These are phyloP conservation scores for Leishmania major DNA, from an alignment of 208 protist genomes.

Conservation along the genomic window DNA sequence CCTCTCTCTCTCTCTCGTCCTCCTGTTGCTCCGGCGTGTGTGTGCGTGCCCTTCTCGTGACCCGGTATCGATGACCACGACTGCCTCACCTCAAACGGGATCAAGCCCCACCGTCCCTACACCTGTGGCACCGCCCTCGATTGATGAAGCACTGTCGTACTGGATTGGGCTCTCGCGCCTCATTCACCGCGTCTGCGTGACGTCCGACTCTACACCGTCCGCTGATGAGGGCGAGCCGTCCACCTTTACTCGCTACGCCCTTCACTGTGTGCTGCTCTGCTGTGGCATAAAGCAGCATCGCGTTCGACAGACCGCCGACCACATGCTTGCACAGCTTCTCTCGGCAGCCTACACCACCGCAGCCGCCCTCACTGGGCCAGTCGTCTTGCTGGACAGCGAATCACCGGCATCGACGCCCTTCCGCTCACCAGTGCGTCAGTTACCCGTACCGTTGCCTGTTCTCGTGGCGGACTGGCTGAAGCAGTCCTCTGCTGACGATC, in stretches of 20 bases:
- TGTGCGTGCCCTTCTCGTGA: background rate
- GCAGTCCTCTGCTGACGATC: background rate
- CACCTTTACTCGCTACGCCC: constrained; percentile 19
- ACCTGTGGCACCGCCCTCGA: constrained; percentile 1
- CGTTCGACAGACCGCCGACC: constrained; percentile 23
- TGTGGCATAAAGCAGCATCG: constrained; percentile 68
- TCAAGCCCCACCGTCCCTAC: background rate
- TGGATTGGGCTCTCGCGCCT: constrained; percentile 24
- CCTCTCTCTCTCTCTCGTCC: background rate
- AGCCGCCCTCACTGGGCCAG: background rate
- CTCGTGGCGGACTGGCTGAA: constrained; percentile 23
- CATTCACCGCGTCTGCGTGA: constrained; percentile 19
- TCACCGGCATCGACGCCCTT: background rate
- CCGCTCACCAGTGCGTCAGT: background rate
- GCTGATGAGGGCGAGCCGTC: background rate
- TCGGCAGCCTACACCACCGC: constrained; percentile 10
- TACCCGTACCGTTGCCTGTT: constrained; percentile 8
- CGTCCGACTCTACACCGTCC: background rate
- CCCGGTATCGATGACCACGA: background rate
- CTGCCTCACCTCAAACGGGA: background rate
- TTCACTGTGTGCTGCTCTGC: constrained; percentile 27
- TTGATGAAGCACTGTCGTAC: constrained; percentile 17
- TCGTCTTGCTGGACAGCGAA: background rate
- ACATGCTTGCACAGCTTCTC: constrained; percentile 43
- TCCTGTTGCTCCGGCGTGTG: background rate